These are phyloP conservation scores for Fomitopsis palustris DNA, from an alignment of 1,284 basidiomycete species.

Conservation along the genomic window DNA sequence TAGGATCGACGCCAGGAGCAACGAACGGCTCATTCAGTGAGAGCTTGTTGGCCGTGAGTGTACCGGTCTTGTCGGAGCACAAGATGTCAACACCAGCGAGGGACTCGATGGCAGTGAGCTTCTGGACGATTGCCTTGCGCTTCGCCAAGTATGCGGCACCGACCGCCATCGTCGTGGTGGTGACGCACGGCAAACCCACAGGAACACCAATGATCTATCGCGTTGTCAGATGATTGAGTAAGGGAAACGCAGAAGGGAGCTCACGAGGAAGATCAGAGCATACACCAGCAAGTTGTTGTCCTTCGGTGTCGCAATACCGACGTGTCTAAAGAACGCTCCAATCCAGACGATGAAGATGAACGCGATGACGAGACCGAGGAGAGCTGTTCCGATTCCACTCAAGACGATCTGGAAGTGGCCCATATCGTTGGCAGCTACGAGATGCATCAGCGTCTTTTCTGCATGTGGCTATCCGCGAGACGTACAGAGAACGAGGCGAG, in stretches of 20 bases:
- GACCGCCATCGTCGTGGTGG: conserved; percentile 10
- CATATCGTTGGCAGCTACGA: not conserved
- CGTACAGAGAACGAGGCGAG: conserved; percentile 4
- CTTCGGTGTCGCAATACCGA: conserved; percentile 6
- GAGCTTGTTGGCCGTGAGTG: conserved; percentile 54
- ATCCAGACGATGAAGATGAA: conserved; percentile 12
- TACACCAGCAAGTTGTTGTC: conserved; percentile 10
- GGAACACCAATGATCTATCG: conserved; percentile 10
- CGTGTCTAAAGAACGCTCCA: conserved; percentile 8
- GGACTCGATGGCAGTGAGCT: conserved; percentile 55
- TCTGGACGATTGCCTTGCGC: conserved; percentile 53
- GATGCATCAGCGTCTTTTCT: not conserved
- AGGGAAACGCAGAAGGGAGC: not conserved
- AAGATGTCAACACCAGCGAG: conserved; percentile 52
- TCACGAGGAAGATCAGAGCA: conserved; percentile 9
- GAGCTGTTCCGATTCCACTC: conserved; percentile 4
- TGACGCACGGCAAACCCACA: conserved; percentile 10
- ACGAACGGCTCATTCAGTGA: conserved; percentile 8
- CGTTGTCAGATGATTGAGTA: not conserved
- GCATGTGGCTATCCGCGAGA: not conserved
- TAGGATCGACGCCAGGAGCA: conserved; percentile 6
- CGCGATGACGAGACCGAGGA: conserved; percentile 6
- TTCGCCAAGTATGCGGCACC: conserved; percentile 33
- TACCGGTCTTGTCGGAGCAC: conserved; percentile 56
- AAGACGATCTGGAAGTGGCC: conserved; percentile 12